Base-by-base conservation (phyloP, 2,329 filamentous ascomycete species). In the Stagonosporopsis chrysanthemi region DNA sequence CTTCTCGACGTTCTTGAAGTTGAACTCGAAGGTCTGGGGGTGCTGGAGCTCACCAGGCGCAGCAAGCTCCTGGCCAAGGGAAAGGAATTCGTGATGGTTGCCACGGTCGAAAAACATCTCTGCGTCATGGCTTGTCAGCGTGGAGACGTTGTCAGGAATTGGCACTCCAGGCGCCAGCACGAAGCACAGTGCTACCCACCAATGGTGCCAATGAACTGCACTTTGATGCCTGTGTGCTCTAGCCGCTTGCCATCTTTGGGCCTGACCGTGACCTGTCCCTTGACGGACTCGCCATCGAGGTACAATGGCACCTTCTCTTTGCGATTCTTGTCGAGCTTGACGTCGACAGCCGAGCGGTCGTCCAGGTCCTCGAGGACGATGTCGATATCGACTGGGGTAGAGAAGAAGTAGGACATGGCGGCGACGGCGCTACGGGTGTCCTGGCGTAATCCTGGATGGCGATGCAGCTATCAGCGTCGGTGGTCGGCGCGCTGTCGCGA, bases 41-140 rank as follows among this genome's bases (percentile, higher is more conserved):
- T 99, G 96, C 77, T 98, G 95, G 56, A 99, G 90, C 82, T 99
- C 95, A 77, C 95, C 95, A 2, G 95, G 95, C 17, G 95, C 93
- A 17, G 95, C 95, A 38, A 99, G 88, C 80, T 99, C 95, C 79
- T 98, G 96, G 70, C 95, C 94, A 26, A 98, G 87, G 33, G 92
- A 97, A 58, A 99, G 89, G 80, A 99, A 99, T 80, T 99, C 95
- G 83, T 99, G 97, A 82, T 98, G 95, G 78, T 97, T 99, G 70
- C 94, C 94, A 74, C 95, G 91, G 78, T 99, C 95, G 79, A 97
- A 99, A 86, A 98, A 99, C 95, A 99, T 99, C 78, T 99, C 95
- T 96, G 55, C 26, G 35, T 41, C 48, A 44, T 17, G 24, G 5
- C 22, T 31, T 41, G 49, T 64, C 50, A 68, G 71, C 58, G 54